Base-by-base conservation (phyloP, 352 stramenopile genomes). In the Pythium apleroticum region DNA sequence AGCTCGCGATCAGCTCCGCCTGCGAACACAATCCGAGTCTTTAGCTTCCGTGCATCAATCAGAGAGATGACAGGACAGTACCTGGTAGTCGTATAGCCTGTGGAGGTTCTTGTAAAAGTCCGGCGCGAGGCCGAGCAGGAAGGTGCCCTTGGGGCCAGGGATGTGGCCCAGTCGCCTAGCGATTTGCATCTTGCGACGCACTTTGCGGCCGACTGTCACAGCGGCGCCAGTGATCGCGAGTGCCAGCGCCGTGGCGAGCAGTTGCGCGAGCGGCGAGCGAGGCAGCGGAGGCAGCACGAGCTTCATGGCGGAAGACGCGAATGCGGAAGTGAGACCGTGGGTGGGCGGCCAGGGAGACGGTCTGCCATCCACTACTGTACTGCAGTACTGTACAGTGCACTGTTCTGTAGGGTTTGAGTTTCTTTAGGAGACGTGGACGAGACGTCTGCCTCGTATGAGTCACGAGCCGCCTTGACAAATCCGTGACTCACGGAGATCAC, bases 81-180 rank as follows among this genome's bases (percentile, higher is more conserved):
- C n/a, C n/a, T 64, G 57, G 59, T 81, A 86, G 53, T 89, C 56
- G 54, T 86, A 86, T 28, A 89, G 84, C 24, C 71, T 73, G 37
- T 80, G 28, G 27, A 74, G 74, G 30, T 89, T 76, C 37, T 73
- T 72, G 53, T 80, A 69, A 52, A 83, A 81, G n/a, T 46, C 57
- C 22, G 80, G 80, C 45, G 84, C 77, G 33, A 80, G 82, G n/a
- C 80, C 80, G 0, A 89, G 69, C 20, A 89, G 37, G 30, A 70
- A 79, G 7, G 69, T 65, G 27, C 80, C 77, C 39, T 66, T 66
- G 20, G 80, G 73, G 1, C 80, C 80, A 0, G 48, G 53, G 12
- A 89, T 28, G 28, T 57, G 31, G 39, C 65, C 69, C 11, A 89
- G 52, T 2, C 73, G 74, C n/a, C 63, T 65, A 30, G 74, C 70